Evolutionary conservation across 192 early-diverging fungal species (phyloP).

Genomic region (Oehlia diaphana): DNA sequence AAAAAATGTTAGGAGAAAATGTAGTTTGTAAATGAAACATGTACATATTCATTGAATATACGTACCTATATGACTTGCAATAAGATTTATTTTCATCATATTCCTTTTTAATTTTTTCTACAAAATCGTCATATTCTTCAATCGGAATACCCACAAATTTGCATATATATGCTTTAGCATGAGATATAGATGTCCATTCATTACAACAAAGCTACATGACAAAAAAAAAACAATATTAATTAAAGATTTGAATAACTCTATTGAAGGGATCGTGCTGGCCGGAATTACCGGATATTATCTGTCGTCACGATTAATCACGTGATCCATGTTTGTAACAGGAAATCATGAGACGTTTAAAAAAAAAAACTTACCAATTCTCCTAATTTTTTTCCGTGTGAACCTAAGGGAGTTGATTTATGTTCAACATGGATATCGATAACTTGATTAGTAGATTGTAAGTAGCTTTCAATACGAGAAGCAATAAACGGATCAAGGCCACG

Average conservation of each 20-base stretch:
- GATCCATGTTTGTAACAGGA: too few species aligned
- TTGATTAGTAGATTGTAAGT: not conserved
- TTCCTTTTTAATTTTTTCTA: not conserved
- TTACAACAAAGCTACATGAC: not conserved
- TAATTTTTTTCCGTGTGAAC: not conserved
- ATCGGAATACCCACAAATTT: not conserved
- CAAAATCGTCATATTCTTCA: not conserved
- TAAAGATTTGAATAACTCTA: too few species aligned
- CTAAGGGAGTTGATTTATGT: not conserved
- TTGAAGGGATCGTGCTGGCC: too few species aligned
- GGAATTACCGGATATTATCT: too few species aligned
- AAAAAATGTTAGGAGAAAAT: too few species aligned
- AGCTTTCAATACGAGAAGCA: not conserved
- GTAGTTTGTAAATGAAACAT: too few species aligned
- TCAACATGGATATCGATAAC: not conserved
- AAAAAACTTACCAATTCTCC: not conserved
- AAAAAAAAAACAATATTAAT: not conserved
- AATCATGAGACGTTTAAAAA: not conserved
- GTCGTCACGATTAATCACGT: too few species aligned
- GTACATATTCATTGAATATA: not conserved
- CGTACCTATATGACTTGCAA: not conserved
- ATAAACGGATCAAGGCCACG: not conserved
- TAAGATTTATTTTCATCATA: not conserved
- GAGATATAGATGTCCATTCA: not conserved
- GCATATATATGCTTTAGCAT: not conserved